A percentile compares a stretch with the other conserved stretches of the same genome.
Conservation (phyloP, 148 eudicot species). For the Talinum fruticosum region DNA sequence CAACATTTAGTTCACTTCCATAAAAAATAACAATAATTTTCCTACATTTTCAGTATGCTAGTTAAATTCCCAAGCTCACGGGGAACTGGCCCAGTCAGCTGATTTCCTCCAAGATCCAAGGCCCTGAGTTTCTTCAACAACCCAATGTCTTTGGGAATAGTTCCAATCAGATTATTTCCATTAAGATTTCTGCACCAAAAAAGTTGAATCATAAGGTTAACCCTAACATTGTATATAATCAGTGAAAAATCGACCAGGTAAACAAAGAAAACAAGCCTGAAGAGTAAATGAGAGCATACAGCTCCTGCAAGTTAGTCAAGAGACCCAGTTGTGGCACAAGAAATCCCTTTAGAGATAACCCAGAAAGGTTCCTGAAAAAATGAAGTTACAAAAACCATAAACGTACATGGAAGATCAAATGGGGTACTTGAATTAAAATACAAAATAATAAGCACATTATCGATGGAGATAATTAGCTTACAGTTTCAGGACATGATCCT, state of each 20-base stretch:
- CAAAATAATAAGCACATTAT: background rate
- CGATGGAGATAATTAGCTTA: constrained; percentile 35
- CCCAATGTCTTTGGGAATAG: constrained; percentile 83
- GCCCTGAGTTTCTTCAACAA: constrained; percentile 52
- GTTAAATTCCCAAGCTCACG: constrained; percentile 64
- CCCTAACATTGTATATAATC: background rate
- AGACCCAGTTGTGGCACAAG: constrained; percentile 70
- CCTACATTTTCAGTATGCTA: constrained; percentile 59
- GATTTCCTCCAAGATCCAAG: constrained; percentile 85
- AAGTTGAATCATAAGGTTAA: constrained; percentile 10
- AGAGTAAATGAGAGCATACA: constrained; percentile 47
- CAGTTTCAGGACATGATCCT: constrained; percentile 70
- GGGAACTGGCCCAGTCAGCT: constrained; percentile 75
- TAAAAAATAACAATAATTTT: no score
- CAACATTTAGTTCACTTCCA: background rate
- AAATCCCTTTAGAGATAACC: constrained; percentile 78
- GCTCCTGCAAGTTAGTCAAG: constrained; percentile 59
- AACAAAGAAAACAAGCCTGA: background rate
- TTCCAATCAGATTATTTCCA: constrained; percentile 74
- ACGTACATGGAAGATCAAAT: background rate
- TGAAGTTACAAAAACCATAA: background rate
- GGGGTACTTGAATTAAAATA: background rate
- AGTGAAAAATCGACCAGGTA: background rate
- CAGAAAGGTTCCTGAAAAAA: constrained; percentile 70
- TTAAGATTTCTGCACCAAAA: constrained; percentile 52